Evolutionary conservation across 108 stramenopile species (phyloP), one percentile per base, ranked within the genome.

Genomic region (Skeletonema tropicum): DNA sequence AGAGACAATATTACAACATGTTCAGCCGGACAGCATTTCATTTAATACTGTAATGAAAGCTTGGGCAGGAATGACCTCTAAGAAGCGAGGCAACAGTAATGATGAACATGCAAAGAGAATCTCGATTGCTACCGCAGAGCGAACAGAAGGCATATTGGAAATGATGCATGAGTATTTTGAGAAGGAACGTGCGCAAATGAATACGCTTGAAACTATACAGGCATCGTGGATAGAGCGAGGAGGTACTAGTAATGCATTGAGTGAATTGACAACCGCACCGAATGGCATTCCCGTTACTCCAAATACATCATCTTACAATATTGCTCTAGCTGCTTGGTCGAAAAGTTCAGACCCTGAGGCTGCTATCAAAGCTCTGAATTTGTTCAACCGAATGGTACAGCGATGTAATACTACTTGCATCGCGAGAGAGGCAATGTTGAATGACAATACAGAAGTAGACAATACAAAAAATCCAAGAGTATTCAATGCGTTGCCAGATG

Each of bases 281-380:
- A 48, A 41, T 9, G 39, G 74, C 66, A 12, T 45, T 0, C 60
- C 46, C 1, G 73, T 88, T 25, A 58, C 71, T 12, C 90, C 90
- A 13, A 70, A 75, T 45, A 76, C 86, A n/a, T 62, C 83, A 33
- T 86, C 80, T 6, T 89, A 79, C 72, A 89, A 89, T 48, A 80
- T 71, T 39, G 70, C 88, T 13, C 60, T 92, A 26, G 80, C 82
- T 42, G 92, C 89, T 26, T 89, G 87, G 87, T 55, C 75, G 17
- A 79, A 80, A 65, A 75, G 75, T 57, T 59, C 70, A 9, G 74
- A 84, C 60, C 42, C 23, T 9, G 64, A 67, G 5, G 71, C 86
- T 52, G 33, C 83, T 1, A 6, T 13, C 5, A 63, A 48, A 21
- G 89, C 88, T 29, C 79, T 90, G 59, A 45, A 33, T 30, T 19